Conservation (phyloP, 2,329 filamentous ascomycete species). For the Colletotrichum magnum region DNA sequence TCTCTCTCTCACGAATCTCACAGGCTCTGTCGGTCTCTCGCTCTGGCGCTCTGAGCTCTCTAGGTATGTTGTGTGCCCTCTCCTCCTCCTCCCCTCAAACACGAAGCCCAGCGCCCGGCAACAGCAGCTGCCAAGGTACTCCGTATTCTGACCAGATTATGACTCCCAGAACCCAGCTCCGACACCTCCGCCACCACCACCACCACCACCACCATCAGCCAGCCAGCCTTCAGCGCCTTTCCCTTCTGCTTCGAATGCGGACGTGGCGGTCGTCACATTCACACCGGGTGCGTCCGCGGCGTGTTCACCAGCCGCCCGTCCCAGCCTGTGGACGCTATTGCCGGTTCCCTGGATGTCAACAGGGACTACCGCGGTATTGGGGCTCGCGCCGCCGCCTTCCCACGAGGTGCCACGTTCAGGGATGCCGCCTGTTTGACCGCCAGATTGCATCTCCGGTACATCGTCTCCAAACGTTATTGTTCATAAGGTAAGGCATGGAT, state of each 20-base stretch:
- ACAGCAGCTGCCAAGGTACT: too few relatives aligned
- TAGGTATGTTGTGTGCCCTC: too few relatives aligned
- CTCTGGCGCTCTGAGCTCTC: too few relatives aligned
- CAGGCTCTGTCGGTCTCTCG: neutral
- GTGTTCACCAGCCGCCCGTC: neutral
- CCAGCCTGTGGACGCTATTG: neutral
- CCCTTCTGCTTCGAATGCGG: neutral
- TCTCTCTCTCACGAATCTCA: neutral
- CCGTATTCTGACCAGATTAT: too few relatives aligned
- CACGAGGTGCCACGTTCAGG: conserved; percentile 18
- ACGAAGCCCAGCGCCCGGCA: too few relatives aligned
- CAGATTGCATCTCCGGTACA: conserved; percentile 9
- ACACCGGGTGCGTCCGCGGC: neutral
- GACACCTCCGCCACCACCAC: too few relatives aligned
- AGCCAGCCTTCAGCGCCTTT: neutral
- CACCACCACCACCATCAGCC: too few relatives aligned
- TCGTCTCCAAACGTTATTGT: conserved; percentile 9
- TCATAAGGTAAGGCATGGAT: too few relatives aligned
- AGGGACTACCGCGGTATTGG: conserved; percentile 26
- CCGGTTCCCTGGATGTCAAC: conserved; percentile 21
- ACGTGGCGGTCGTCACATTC: too few relatives aligned
- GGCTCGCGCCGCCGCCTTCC: conserved; percentile 23
- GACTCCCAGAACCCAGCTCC: too few relatives aligned
- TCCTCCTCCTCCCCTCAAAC: too few relatives aligned
- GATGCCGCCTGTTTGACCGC: conserved; percentile 20